Conservation (phyloP, 768 basidiomycete species). For the Hericium erinaceus region DNA sequence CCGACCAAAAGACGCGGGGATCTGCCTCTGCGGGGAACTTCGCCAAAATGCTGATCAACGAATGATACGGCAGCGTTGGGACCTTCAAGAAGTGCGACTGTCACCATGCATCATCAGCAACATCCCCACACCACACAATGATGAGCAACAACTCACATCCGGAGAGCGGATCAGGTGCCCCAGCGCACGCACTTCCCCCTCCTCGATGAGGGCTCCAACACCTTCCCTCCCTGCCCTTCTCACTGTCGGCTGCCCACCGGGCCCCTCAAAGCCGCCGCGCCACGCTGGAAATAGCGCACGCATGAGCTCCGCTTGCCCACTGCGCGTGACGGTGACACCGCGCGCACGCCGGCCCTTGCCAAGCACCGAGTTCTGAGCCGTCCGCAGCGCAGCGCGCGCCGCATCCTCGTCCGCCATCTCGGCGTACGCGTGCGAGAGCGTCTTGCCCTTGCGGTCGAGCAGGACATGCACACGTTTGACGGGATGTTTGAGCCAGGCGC, state of each 20-base stretch:
- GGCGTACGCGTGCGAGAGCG: conserved; percentile 75
- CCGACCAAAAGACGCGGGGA: conserved; percentile 68
- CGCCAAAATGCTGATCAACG: conserved; percentile 60
- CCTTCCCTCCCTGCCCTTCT: conserved; percentile 46
- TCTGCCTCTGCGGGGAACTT: conserved; percentile 76
- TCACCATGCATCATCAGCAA: background rate
- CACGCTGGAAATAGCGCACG: conserved; percentile 72
- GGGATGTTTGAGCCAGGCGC: conserved; percentile 61
- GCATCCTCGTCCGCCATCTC: conserved; percentile 55
- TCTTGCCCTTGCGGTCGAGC: conserved; percentile 75
- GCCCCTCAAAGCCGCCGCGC: conserved; percentile 64
- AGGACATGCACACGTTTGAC: conserved; percentile 68
- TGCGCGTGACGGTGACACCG: conserved; percentile 76
- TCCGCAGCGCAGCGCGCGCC: conserved; percentile 58
- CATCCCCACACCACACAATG: background rate
- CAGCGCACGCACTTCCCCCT: conserved; percentile 56
- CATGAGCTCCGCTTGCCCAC: conserved; percentile 78
- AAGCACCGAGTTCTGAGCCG: conserved; percentile 51
- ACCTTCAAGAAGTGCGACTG: conserved; percentile 86
- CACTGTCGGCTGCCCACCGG: conserved; percentile 44
- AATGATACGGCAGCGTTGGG: conserved; percentile 72
- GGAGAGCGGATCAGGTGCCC: conserved; percentile 66
- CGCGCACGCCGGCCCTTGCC: conserved; percentile 72
- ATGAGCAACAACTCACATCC: conserved; percentile 43
- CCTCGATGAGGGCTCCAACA: conserved; percentile 57